Evolutionary conservation across 495 filamentous ascomycete species (phyloP).

Genomic region (Lepidopterella palustris): DNA sequence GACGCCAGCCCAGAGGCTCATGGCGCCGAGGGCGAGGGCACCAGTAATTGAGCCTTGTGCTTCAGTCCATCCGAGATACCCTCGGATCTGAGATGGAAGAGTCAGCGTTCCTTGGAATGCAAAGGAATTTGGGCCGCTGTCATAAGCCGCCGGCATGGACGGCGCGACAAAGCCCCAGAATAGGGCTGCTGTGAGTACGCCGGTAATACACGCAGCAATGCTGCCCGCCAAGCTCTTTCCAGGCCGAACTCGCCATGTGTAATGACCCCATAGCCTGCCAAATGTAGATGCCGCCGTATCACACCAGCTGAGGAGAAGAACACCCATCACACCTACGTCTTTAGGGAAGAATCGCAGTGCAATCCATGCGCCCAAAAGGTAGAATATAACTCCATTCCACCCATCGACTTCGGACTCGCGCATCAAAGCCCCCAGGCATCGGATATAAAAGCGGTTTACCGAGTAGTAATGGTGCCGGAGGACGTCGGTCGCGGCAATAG

Average conservation of each 20-base stretch:
- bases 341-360: conserved; percentile 86
- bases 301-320: conserved; percentile 91
- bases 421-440: conserved; percentile 81
- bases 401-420: conserved; percentile 87
- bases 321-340: conserved; percentile 83
- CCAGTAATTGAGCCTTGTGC: conserved; percentile 52
- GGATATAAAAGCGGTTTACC: conserved; percentile 84
- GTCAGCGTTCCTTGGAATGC: conserved; percentile 73
- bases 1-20: conserved; percentile 82
- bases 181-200: conserved; percentile 67
- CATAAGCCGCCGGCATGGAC: conserved; percentile 25
- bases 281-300: conserved; percentile 95
- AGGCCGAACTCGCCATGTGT: conserved; percentile 73
- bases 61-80: conserved; percentile 37
- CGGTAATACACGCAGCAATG: conserved; percentile 72
- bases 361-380: conserved; percentile 80
- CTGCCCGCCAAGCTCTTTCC: conserved; percentile 92
- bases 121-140: conserved; percentile 61
- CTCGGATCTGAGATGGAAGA: conserved; percentile 48
- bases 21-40: conserved; percentile 65
- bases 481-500: conserved; percentile 75
- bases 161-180: conserved; percentile 89
- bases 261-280: conserved; percentile 77
- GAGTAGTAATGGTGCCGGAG: conserved; percentile 71
- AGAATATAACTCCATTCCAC: conserved; percentile 96